A percentile compares a stretch with the other conserved stretches of the same genome.
Conservation (phyloP, 805 yeast genomes). For the Isabelozyma pseudorhagii region DNA sequence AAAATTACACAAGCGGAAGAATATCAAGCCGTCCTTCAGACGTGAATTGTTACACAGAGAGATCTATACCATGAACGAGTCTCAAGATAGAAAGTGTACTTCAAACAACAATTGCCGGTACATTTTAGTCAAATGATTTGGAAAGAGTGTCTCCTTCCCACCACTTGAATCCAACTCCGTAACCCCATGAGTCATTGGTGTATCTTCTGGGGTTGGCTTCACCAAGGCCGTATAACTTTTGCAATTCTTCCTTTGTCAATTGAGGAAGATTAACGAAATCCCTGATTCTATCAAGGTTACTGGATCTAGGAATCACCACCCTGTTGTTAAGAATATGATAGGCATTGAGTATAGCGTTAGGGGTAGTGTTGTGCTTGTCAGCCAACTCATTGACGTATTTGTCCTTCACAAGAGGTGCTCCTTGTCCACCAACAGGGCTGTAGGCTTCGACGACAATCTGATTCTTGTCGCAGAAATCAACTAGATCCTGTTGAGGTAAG, state of each 20-base stretch:
- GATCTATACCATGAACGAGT: not conserved
- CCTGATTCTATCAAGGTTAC: conserved; percentile 52
- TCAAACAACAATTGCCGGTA: not conserved
- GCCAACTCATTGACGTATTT: conserved; percentile 53
- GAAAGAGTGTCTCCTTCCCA: conserved; percentile 29
- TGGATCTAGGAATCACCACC: conserved; percentile 61
- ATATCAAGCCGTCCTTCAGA: too few relatives aligned
- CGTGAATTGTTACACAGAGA: too few relatives aligned
- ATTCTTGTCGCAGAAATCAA: conserved; percentile 32
- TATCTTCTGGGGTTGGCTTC: conserved; percentile 28
- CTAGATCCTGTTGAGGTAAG: conserved; percentile 38
- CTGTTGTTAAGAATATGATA: conserved; percentile 58
- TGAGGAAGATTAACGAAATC: conserved; percentile 27
- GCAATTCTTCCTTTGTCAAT: conserved; percentile 28
- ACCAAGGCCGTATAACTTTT: conserved; percentile 15
- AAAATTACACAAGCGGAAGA: too few relatives aligned
- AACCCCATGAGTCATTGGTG: conserved; percentile 33
- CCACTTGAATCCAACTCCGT: conserved; percentile 33
- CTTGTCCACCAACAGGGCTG: conserved; percentile 62
- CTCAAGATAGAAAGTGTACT: too few relatives aligned
- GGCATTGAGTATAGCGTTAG: conserved; percentile 58
- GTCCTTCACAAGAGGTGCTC: conserved; percentile 60
- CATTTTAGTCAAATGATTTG: not conserved
- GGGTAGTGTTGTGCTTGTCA: conserved; percentile 47
- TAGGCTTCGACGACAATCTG: conserved; percentile 49